These are phyloP conservation scores for Daucus carota DNA, from an alignment of 129 eudicot genomes.

Conservation along the genomic window DH1_v3.0 NC_030387.2:13721501-13722000, in stretches of 20 bases:
- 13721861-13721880: no score
- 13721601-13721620: slow-evolving; percentile 28
- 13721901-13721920: no score
- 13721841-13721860: no score
- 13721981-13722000: slow-evolving; percentile 21
- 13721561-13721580: slow-evolving; percentile 31
- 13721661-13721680: slow-evolving; percentile 19
- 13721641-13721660: slow-evolving; percentile 38
- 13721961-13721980: slow-evolving; percentile 20
- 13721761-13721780: no score
- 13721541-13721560: slow-evolving; percentile 42
- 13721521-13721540: slow-evolving; percentile 33
- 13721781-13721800: no score
- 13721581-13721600: neutral
- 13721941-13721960: neutral
- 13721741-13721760: no score
- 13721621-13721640: slow-evolving; percentile 22
- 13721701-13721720: slow-evolving; percentile 25
- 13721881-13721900: no score
- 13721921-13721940: no score
- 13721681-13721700: slow-evolving; percentile 30
- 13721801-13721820: no score
- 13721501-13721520: slow-evolving; percentile 28
- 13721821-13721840: neutral
- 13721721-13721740: no score